phyloP scores from a whole-genome alignment of 106 monocot species.

The Phalaenopsis equestris region DNA sequence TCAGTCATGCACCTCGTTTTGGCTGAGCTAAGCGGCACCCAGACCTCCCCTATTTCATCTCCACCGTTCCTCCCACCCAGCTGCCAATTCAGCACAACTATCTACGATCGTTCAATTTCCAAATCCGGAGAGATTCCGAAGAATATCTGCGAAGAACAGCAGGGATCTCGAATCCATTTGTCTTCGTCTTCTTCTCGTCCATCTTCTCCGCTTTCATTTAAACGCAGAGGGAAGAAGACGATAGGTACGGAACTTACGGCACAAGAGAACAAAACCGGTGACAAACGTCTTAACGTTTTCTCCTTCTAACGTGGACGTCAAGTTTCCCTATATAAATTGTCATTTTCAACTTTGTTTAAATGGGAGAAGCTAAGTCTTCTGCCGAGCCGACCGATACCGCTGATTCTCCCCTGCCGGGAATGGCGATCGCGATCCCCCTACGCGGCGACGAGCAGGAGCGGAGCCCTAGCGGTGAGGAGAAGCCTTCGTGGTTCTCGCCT shows the following conservation, averaged over 20 bases:
- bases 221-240: not conserved
- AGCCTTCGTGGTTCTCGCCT: constrained; percentile 12
- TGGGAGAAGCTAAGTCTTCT: not conserved
- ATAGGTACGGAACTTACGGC: not conserved
- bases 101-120: not conserved
- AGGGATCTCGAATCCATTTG: not conserved
- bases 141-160: not conserved
- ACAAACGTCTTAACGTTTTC: not conserved
- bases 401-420: not conserved
- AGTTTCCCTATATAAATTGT: not conserved
- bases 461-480: not conserved
- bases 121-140: not conserved
- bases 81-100: not conserved
- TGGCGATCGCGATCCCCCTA: constrained; percentile 1
- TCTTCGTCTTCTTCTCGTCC: not conserved
- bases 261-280: not conserved
- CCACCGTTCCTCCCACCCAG: not conserved
- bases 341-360: not conserved
- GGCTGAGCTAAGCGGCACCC: too few relatives aligned
- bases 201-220: not conserved
- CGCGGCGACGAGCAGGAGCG: not conserved
- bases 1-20: too few relatives aligned
- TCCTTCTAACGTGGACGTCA: not conserved
- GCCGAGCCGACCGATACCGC: not conserved
- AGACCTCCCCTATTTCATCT: not conserved